Evolutionary conservation across 352 stramenopile genomes (phyloP), one percentile per base, ranked within the genome.

Genomic region (Phytophthora foliorum): DNA sequence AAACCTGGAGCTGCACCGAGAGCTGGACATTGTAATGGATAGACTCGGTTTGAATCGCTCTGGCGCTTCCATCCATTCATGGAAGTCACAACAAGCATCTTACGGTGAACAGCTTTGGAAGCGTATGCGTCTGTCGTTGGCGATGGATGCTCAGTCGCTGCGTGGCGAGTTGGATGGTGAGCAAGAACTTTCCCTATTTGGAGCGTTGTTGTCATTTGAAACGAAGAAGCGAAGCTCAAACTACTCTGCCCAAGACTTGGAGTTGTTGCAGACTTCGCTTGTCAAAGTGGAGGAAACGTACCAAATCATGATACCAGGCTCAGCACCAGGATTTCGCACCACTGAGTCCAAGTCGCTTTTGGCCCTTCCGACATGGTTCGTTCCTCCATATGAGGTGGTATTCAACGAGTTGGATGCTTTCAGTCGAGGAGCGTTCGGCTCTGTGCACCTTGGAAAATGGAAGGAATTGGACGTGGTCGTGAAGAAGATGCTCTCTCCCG

Each of bases 301-400:
- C 6, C 51, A 69, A 61, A 3, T 34, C 29, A 59, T 63, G 17
- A 52, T 25, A 16, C 36, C 51, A 22, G 48, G 24, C 14, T 9
- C 39, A 44, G 24, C 25, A 61, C 34, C 46, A 8, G 24, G 16
- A 7, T 54, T 59, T 51, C 39, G 25, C n/a, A 65, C 34, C 14
- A 57, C 31, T 2, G 36, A 57, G n/a, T 62, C 38, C 9, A 62
- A 59, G 14, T 45, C 51, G 16, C 63, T 60, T 10, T 13, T 67
- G 27, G 6, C 34, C 21, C 38, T 69, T 25, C 63, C 57, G 11
- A 10, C 31, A 21, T 81, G 73, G 73, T 78, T 81, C 21, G 29
- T 81, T 49, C 73, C 73, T 8, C 52, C 61, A 16, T 74, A 81
- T 27, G 73, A 81, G 41, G 64, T 81, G 21, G 19, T 70, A 32